Percentiles rank a stretch among this genome's conserved stretches.
These are phyloP conservation scores for Malus sylvestris DNA, from an alignment of 306 rosid genomes.

Conservation along the genomic window DNA sequence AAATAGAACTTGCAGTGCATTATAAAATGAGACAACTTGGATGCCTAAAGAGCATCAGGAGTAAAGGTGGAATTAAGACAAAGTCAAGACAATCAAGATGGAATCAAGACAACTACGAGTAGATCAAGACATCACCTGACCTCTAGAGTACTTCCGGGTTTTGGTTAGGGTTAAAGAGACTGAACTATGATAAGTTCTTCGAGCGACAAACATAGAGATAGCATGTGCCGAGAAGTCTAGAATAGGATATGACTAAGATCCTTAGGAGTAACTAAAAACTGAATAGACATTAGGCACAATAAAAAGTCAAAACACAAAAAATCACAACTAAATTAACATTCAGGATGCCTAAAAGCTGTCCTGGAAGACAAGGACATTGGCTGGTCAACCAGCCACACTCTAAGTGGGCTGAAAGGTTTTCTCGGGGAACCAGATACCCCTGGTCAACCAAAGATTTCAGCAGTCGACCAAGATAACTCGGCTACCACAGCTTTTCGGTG, in stretches of 20 bases:
- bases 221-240: not conserved
- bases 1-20: not conserved
- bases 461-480: not conserved
- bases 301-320: not conserved
- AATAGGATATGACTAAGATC: not conserved
- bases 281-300: not conserved
- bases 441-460: not conserved
- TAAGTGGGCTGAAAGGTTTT: not conserved
- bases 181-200: not conserved
- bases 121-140: not conserved
- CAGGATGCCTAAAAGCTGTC: not conserved
- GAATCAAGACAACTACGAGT: not conserved
- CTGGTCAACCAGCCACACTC: not conserved
- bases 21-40: not conserved
- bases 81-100: not conserved
- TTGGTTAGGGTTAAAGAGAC: not conserved
- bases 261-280: not conserved
- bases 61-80: not conserved
- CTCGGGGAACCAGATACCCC: not conserved
- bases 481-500: not conserved
- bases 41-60: not conserved
- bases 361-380: not conserved
- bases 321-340: not conserved
- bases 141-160: not conserved
- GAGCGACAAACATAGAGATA: not conserved